Evolutionary conservation across 2,329 filamentous ascomycete species (phyloP).

Genomic region (Fusarium sp.): DNA sequence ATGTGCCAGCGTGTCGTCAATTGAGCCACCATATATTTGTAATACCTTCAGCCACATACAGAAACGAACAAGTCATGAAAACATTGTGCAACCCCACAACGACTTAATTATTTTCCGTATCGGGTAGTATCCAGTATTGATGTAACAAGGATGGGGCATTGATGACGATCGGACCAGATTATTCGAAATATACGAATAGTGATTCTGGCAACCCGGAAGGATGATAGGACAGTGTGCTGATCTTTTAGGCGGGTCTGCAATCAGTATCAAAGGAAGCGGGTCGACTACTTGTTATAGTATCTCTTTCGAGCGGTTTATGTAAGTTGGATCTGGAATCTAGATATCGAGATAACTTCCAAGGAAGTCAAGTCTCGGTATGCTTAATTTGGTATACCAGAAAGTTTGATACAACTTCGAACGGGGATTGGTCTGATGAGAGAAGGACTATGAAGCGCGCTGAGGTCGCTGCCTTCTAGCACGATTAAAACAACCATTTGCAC

Average conservation of each 20-base stretch:
- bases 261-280: neutral
- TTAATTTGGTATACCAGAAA: neutral
- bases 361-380: neutral
- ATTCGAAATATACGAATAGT: neutral
- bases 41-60: neutral
- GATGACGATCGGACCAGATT: neutral
- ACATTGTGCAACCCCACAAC: rapidly evolving
- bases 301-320: neutral
- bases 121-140: neutral
- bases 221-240: neutral
- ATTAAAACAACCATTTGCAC: neutral
- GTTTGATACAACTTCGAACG: rapidly evolving
- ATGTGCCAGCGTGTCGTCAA: neutral
- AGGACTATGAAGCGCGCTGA: neutral
- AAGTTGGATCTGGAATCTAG: neutral
- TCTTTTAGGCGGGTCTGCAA: neutral
- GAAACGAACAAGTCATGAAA: neutral
- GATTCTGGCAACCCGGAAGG: neutral
- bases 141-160: neutral
- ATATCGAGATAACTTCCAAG: neutral
- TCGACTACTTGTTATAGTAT: neutral
- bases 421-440: neutral
- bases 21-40: rapidly evolving
- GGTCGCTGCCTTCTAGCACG: neutral
- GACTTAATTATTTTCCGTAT: neutral